Conservation (phyloP, 1,139 yeast genomes). For the Nadsonia starkeyi-henricii region DNA sequence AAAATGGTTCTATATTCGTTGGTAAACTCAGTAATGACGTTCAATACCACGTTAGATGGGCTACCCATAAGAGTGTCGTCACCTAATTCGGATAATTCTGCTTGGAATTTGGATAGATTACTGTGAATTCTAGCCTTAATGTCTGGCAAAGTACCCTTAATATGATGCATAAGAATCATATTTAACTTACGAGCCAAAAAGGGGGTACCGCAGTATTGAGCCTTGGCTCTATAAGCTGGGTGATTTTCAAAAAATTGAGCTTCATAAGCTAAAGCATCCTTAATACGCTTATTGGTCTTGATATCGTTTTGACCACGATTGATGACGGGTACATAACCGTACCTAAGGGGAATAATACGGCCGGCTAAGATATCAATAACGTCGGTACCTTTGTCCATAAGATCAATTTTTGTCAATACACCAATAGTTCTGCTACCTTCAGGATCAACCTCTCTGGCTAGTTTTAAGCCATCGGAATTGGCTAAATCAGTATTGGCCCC, state of each 20-base stretch:
- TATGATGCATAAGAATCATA: slow-evolving; percentile 80
- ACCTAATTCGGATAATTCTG: slow-evolving; percentile 61
- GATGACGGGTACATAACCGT: slow-evolving; percentile 94
- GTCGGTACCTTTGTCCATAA: slow-evolving; percentile 98
- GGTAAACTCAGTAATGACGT: slow-evolving; percentile 81
- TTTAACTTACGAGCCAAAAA: slow-evolving; percentile 88
- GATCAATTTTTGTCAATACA: slow-evolving; percentile 89
- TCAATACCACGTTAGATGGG: slow-evolving; percentile 76
- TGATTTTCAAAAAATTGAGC: slow-evolving; percentile 72
- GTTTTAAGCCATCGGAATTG: slow-evolving; percentile 88
- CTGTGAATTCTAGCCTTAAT: slow-evolving; percentile 84
- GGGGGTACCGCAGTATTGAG: slow-evolving; percentile 91
- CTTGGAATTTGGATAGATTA: slow-evolving; percentile 75
- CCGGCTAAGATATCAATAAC: slow-evolving; percentile 95
- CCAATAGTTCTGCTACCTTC: slow-evolving; percentile 95
- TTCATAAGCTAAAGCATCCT: slow-evolving; percentile 79
- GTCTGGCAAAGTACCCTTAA: slow-evolving; percentile 89
- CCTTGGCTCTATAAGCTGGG: slow-evolving; percentile 88
- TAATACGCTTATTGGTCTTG: slow-evolving; percentile 70
- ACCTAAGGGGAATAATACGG: slow-evolving; percentile 84
- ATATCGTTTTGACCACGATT: slow-evolving; percentile 97
- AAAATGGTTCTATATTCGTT: slow-evolving; percentile 76
- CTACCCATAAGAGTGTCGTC: slow-evolving; percentile 68
- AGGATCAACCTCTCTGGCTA: slow-evolving; percentile 96
- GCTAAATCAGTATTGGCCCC: slow-evolving; percentile 98